Evolutionary conservation across 73 alveolate genomes (phyloP), one percentile per base, ranked within the genome.

Genomic region (Uronychia setigera): DNA sequence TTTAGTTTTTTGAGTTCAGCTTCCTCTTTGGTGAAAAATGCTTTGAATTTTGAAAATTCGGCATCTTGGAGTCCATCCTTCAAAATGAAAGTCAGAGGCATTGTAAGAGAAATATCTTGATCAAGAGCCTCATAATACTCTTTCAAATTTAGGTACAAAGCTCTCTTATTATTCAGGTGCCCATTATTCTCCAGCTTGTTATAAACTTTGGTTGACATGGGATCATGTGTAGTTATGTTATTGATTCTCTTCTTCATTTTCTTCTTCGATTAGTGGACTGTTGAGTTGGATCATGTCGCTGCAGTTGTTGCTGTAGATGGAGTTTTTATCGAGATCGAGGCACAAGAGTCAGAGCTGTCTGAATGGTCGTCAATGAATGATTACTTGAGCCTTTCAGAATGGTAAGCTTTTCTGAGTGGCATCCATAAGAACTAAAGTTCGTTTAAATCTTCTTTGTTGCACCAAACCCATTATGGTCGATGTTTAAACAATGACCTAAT

Each of bases 131-230:
- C 83, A 76, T 74, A 83, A 33, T 75, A 83, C 29, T 83, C 76
- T 27, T 76, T 76, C 90, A 83, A 74, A 74, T 83, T 83, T 1
- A 83, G 32, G 46, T 60, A 83, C 29, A 83, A 31, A 19, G 90
- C 90, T 32, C 76, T 60, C 46, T 83, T 83, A 34, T 83, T 83
- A 31, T 82, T 83, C 0, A 83, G 33, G 33, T 83, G 90, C 32
- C 35, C 74, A 35, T 83, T 83, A 28, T 76, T 75, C 34, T 83
- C 90, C 0, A 83, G 29, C 32, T 76, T 83, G 58, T 76, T 76
- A 59, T 83, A 83, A 9, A 83, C 26, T 30, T 83, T 83, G 33
- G 67, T 46, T 19, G 19, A 19, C 67, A 46, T 46, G 5, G 67
- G 67, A 5, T 46, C 67, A 46, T n/a, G n/a, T n/a, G 19, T 46